phyloP scores from a whole-genome alignment of 2,329 filamentous ascomycete species.

The Claviceps lovelessii region DNA sequence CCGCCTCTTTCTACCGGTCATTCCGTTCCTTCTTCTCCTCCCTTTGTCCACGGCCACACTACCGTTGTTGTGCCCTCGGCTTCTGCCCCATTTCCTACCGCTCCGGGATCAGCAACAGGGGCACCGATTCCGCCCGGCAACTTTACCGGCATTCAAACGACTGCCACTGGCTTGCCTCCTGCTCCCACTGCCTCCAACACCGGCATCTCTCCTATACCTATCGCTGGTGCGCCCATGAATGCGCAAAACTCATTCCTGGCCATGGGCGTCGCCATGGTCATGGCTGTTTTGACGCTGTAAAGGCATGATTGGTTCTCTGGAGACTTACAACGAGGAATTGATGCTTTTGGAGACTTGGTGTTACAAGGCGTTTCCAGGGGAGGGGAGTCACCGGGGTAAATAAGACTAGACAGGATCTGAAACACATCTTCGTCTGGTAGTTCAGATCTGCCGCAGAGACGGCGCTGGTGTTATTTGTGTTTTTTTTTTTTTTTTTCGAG shows the following conservation, averaged over 20 bases:
- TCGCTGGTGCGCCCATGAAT: not conserved
- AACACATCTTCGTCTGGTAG: not conserved
- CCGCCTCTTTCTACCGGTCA: not conserved
- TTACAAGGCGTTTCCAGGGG: not conserved
- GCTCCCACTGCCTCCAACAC: not conserved
- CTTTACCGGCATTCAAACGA: not conserved
- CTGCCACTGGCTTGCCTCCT: not conserved
- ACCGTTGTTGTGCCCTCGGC: not conserved
- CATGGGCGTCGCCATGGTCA: conserved; percentile 4
- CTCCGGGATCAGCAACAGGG: not conserved
- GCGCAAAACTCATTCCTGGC: conserved; percentile 6
- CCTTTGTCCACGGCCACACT: not conserved
- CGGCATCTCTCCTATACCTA: not conserved
- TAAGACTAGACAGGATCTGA: not conserved
- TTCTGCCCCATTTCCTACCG: not conserved
- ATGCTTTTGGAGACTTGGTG: not conserved
- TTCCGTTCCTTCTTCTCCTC: not conserved
- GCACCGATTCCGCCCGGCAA: not conserved
- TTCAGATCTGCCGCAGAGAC: not conserved
- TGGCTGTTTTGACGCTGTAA: conserved; percentile 6
- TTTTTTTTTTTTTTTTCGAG: not conserved
- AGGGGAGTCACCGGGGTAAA: not conserved
- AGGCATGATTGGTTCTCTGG: not conserved
- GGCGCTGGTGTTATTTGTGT: too few relatives aligned
- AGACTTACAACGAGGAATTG: not conserved